Evolutionary conservation across 495 filamentous ascomycete species (phyloP), one percentile per base, ranked within the genome.

Genomic region (Aspergillus bertholletiae): DNA sequence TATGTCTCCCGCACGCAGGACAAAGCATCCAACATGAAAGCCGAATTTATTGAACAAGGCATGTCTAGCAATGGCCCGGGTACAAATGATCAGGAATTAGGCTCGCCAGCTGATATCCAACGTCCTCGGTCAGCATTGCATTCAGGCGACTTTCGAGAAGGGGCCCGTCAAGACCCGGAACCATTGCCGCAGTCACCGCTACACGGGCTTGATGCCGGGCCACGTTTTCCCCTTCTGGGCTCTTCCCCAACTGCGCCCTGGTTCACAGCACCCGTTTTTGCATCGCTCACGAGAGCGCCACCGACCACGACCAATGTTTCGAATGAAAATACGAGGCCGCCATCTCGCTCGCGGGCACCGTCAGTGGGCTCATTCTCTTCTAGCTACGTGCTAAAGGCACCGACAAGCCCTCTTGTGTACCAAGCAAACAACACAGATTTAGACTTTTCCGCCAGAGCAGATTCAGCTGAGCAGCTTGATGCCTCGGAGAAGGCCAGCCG

Each of bases 401-500:
- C 94, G 5, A 97, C 94, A 11, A 97, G 92, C 55, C 95, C 94
- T 18, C 75, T 98, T 21, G 91, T 93, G 3, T 84, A 97, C 62
- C 90, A 91, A 55, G 89, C 91, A 53, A 96, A 86, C 66, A 92
- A 91, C 61, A 88, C 92, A 7, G 92, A 95, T 53, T 65, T 90
- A 15, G 90, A 92, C 57, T 78, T 88, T 40, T 80, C 84, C 8
- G 69, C 76, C 13, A 70, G 65, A 44, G 57, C 64, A 23, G 64
- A 70, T 20, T 56, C 64, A 17, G 59, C 55, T 17, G 67, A 72
- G 7, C 51, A 54, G 2, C 69, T 71, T 18, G 59, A 56, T 37
- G 70, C 71, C 50, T 68, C 68, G 5, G 76, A 81, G 13, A 79
- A 73, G 53, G 64, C 64, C n/a, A 82, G 71, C 45, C 70, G 83